Conservation (phyloP, 2,329 filamentous ascomycete species). For the Triangularia setosa region DNA sequence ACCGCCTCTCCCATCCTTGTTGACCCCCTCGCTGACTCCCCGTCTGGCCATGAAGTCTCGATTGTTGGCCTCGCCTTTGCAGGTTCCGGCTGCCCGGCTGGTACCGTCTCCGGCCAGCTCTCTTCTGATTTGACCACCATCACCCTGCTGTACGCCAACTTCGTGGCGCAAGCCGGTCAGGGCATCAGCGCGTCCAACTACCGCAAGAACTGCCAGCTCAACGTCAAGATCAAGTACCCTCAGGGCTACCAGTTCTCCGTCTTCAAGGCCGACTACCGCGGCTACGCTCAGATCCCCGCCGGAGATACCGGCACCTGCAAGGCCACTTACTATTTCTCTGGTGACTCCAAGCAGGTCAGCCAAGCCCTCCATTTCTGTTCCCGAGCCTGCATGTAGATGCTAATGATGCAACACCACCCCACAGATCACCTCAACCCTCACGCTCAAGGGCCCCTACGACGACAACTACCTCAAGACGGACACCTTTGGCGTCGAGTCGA, state of each 20-base stretch:
- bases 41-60: constrained; percentile 27
- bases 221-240: constrained; percentile 48
- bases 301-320: constrained; percentile 46
- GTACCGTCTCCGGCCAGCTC: constrained; percentile 25
- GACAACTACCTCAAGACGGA: constrained; percentile 44
- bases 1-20: constrained; percentile 13
- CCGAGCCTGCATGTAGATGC: neutral
- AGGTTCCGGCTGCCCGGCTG: constrained; percentile 29
- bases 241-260: constrained; percentile 51
- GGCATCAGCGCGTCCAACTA: constrained; percentile 38
- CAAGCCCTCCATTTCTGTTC: neutral
- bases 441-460: constrained; percentile 40
- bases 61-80: constrained; percentile 28
- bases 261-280: constrained; percentile 49
- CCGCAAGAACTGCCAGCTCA: constrained; percentile 53
- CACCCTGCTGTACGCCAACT: constrained; percentile 50
- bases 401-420: neutral
- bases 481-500: constrained; percentile 40
- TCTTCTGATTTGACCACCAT: constrained; percentile 32
- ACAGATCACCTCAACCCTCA: constrained; percentile 37
- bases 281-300: constrained; percentile 44
- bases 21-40: constrained; percentile 11
- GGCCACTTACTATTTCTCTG: constrained; percentile 53
- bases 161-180: constrained; percentile 47
- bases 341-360: constrained; percentile 38